A percentile compares a stretch with the other conserved stretches of the same genome.
Evolutionary conservation across 768 basidiomycete genomes (phyloP).

Genomic region (Pleurotus cornucopiae): DNA sequence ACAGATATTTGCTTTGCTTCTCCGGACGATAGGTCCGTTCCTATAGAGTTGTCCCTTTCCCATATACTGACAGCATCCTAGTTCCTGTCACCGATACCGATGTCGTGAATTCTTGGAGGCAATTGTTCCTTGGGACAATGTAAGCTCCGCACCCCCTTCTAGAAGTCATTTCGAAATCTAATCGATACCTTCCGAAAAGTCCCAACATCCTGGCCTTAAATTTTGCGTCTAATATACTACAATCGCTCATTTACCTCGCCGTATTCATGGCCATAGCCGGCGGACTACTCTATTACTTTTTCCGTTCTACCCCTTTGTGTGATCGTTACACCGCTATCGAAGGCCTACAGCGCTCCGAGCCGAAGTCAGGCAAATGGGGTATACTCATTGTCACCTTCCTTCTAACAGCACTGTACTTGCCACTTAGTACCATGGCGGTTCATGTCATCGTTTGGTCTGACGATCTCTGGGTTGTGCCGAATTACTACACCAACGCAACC

Average conservation of each 20-base stretch:
- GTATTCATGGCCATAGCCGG: conserved; percentile 53
- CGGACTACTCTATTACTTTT: conserved; percentile 55
- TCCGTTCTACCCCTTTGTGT: conserved; percentile 42
- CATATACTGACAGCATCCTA: conserved; percentile 13
- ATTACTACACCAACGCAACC: conserved; percentile 62
- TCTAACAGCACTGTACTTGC: conserved; percentile 67
- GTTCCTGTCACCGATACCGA: conserved; percentile 35
- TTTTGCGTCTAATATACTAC: conserved; percentile 55
- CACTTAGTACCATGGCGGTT: conserved; percentile 72
- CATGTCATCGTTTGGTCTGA: conserved; percentile 76
- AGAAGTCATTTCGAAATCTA: neutral
- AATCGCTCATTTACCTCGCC: conserved; percentile 57
- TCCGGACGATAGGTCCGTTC: conserved; percentile 57
- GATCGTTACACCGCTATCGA: conserved; percentile 47
- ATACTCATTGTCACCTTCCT: conserved; percentile 61
- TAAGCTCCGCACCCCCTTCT: conserved; percentile 24
- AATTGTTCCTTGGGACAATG: conserved; percentile 66
- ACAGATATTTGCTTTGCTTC: conserved; percentile 67
- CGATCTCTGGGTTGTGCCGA: conserved; percentile 70
- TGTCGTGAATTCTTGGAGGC: conserved; percentile 47
- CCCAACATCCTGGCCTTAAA: conserved; percentile 75
- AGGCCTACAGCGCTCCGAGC: conserved; percentile 45
- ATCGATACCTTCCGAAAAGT: conserved; percentile 26
- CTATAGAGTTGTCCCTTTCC: neutral
- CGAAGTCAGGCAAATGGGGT: conserved; percentile 42